These are phyloP conservation scores for Mikania micrantha DNA, from an alignment of 129 eudicot genomes.

Conservation along the genomic window DNA sequence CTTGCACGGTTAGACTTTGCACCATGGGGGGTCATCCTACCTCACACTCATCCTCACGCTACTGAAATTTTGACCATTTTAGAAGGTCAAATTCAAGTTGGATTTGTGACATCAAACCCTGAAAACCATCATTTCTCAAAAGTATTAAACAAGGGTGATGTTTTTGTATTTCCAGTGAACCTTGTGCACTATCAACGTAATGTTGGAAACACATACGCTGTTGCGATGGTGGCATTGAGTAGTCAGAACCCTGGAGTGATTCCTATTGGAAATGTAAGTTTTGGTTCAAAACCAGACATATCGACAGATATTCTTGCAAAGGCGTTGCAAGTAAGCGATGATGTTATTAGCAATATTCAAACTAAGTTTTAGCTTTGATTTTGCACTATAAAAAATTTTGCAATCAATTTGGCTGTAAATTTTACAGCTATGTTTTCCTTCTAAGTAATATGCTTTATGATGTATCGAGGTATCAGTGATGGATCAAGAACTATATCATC, in stretches of 20 bases:
- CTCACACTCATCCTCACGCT: constrained; percentile 37
- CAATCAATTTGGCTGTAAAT: neutral
- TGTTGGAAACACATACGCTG: constrained; percentile 17
- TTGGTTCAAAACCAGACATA: constrained; percentile 35
- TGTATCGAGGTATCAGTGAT: neutral
- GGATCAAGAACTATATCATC: neutral
- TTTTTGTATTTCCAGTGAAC: constrained; percentile 29
- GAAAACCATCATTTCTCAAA: constrained; percentile 31
- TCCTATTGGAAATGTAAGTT: constrained; percentile 19
- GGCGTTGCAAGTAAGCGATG: constrained; percentile 29
- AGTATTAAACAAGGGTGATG: constrained; percentile 26
- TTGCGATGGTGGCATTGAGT: constrained; percentile 28
- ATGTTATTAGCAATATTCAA: constrained; percentile 20
- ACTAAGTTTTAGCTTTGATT: constrained; percentile 13
- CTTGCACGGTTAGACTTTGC: constrained; percentile 32
- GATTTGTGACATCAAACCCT: constrained; percentile 37
- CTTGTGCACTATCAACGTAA: constrained; percentile 34
- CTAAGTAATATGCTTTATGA: neutral
- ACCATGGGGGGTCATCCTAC: constrained; percentile 34
- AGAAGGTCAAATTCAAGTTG: constrained; percentile 34
- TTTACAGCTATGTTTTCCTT: neutral
- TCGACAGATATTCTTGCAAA: constrained; percentile 23
- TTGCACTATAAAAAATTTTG: neutral
- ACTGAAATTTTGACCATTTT: constrained; percentile 33
- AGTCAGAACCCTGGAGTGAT: constrained; percentile 41